Evolutionary conservation across 805 yeast genomes (phyloP).

Genomic region (Suhomyces kilbournensis): DNA sequence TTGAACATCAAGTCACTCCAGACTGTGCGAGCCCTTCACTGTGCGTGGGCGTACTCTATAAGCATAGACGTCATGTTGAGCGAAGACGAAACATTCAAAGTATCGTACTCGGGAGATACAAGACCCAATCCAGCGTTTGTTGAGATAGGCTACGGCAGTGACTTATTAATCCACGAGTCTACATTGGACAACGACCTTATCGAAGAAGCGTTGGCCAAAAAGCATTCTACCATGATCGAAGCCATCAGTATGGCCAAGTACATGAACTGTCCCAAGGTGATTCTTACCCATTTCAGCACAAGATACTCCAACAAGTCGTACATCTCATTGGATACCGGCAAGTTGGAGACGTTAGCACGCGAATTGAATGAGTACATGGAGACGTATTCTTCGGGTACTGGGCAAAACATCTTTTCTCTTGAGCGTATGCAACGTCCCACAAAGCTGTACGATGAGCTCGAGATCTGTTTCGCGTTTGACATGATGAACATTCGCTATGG

Average conservation of each 20-base stretch:
- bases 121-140: slow-evolving; percentile 73
- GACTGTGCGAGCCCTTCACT: slow-evolving; percentile 80
- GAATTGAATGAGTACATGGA: slow-evolving; percentile 29
- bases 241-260: slow-evolving; percentile 67
- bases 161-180: slow-evolving; percentile 87
- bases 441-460: slow-evolving; percentile 26
- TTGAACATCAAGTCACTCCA: slow-evolving; percentile 43
- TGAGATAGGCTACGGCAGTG: slow-evolving; percentile 61
- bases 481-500: slow-evolving; percentile 31
- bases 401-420: slow-evolving; percentile 24
- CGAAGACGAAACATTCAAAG: slow-evolving; percentile 46
- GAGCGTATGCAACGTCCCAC: slow-evolving; percentile 7
- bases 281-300: slow-evolving; percentile 91
- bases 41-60: slow-evolving; percentile 69
- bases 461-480: slow-evolving; percentile 41
- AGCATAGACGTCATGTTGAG: slow-evolving; percentile 55
- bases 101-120: slow-evolving; percentile 94
- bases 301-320: slow-evolving; percentile 53
- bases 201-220: slow-evolving; percentile 76
- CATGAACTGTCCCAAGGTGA: slow-evolving; percentile 69
- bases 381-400: slow-evolving; percentile 14
- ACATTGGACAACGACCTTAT: slow-evolving; percentile 78
- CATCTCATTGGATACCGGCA: slow-evolving; percentile 21
- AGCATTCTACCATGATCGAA: slow-evolving; percentile 86
- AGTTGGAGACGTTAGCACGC: slow-evolving; percentile 19